Evolutionary conservation across 2,329 filamentous ascomycete species (phyloP).

Genomic region (Fusarium buharicum): DNA sequence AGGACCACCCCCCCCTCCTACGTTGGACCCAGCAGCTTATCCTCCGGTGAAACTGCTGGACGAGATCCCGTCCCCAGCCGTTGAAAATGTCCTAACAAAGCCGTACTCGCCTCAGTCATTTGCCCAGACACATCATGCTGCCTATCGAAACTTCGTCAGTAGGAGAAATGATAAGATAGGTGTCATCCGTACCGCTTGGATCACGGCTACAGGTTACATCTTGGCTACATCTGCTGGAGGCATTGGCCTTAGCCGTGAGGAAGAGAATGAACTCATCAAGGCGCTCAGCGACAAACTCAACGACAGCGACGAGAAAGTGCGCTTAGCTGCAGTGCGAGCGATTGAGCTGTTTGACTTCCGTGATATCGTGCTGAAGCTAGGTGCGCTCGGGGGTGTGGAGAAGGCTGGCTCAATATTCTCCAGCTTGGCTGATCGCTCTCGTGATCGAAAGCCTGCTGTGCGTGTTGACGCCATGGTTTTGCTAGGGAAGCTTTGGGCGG

Average conservation of each 20-base stretch:
- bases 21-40: slow-evolving; percentile 83
- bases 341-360: slow-evolving; percentile 83
- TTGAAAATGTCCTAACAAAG: slow-evolving; percentile 75
- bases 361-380: slow-evolving; percentile 84
- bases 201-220: slow-evolving; percentile 83
- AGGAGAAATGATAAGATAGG: slow-evolving; percentile 88
- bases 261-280: slow-evolving; percentile 79
- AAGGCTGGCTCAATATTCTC: slow-evolving; percentile 82
- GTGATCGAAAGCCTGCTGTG: slow-evolving; percentile 84
- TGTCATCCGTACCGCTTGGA: slow-evolving; percentile 86
- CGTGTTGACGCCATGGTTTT: slow-evolving; percentile 88
- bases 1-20: slow-evolving; percentile 77
- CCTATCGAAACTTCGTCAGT: slow-evolving; percentile 86
- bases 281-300: slow-evolving; percentile 82
- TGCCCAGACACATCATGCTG: slow-evolving; percentile 78
- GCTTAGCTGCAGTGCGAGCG: slow-evolving; percentile 86
- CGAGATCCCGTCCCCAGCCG: slow-evolving; percentile 58
- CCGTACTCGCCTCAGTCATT: slow-evolving; percentile 92
- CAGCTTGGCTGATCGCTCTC: slow-evolving; percentile 86
- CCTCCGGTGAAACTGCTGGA: slow-evolving; percentile 77
- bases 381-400: slow-evolving; percentile 76
- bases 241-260: slow-evolving; percentile 84
- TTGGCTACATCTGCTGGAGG: slow-evolving; percentile 91
- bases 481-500: slow-evolving; percentile 90
- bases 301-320: slow-evolving; percentile 91